Base-by-base conservation (phyloP, 2,329 filamentous ascomycete genomes). In the Myriosclerotinia scirpicola region DNA sequence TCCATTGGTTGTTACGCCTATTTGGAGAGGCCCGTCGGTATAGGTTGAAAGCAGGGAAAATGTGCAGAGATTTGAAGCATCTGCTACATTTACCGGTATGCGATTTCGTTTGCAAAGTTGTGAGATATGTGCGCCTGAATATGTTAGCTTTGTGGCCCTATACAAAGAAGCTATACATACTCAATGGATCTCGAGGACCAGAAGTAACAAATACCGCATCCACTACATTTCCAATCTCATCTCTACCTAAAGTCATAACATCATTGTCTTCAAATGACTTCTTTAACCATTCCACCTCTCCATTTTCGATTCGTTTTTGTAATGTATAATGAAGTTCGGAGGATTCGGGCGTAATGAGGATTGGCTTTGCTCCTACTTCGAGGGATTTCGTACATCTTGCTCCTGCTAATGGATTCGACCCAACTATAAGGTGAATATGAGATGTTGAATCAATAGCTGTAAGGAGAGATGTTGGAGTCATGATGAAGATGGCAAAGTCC, bases 1-100 rank as follows among this genome's bases (percentile, higher is more conserved):
- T 26, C 95, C 94, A 67, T 96, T 97, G 0, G 95, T 98, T 3
- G 95, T 98, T 67, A 99, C 90, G 69, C 95, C 95, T 68, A 99
- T 90, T 76, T 98, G 95, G 52, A 99, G 83, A 12, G 95, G 94
- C 0, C 95, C 95, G 75, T 97, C 93, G 65, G 86, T 88, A 77
- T 98, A 88, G 9, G 92, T 96, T 34, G 93, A 95, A 55, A 98
- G 87, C 63, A 99, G 84, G 6, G 90, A 90, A 77, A 99, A 97
- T 36, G 92, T 91, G 80, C 93, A 97, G 20, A 98, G 88, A 44
- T 87, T 84, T 0, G 94, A 91, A 0, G 91, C 86, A 79, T 99
- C 95, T 68, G 92, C 87, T 36, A 98, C 92, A 78, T 99, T 99
- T 76, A 99, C 84, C 42, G 94, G 94, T 72, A 99, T 95, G 54